Base-by-base conservation (phyloP, 2,329 filamentous ascomycete species). In the Emmonsiellopsis sp. region DNA sequence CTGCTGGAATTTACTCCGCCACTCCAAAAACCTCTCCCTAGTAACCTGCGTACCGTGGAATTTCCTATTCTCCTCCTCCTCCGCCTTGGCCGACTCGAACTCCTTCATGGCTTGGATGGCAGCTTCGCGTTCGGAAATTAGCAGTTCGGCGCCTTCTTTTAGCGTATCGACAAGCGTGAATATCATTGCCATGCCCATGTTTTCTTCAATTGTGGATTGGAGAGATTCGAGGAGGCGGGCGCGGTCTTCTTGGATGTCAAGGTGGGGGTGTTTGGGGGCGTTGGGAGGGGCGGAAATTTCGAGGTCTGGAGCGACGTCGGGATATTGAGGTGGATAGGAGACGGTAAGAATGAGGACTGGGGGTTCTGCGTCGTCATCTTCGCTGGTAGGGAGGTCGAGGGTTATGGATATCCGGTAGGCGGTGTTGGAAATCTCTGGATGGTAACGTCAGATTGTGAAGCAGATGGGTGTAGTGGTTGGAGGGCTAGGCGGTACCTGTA, bases 111-210 rank as follows among this genome's bases (percentile, higher is more conserved):
- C 78, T 60, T 81, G 73, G 13, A 77, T 80, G 7, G 77, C 86
- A 54, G 82, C 81, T 64, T 84, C 82, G 45, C 93, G 84, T 58
- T 89, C 83, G 13, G 79, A 72, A 60, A 97, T 83, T 55, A 98
- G 79, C 61, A 84, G 79, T 74, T 98, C 93, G n/a, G 91, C 92
- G 50, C 81, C 79, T 55, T 98, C 93, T 68, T 96, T 97, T 56
- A 98, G 74, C 0, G 86, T 83, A 11, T 87, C 89, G 52, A 94
- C 86, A 26, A 98, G 76, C 0, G 92, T 89, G 72, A 97, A 98
- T 1, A 98, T 76, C 93, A 98, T 98, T 53, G 90, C 88, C 86
- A 97, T 97, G 58, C 93, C 93, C 55, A 97, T 73, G 62, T 91
- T 97, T 70, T 98, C 93, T 67, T 93, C 85, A 37, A 96, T 86